Percentiles rank a stretch among this genome's conserved stretches.
These are phyloP conservation scores for Salinomyces thailandicus DNA, from an alignment of 2,329 filamentous ascomycete species.

Conservation along the genomic window DNA sequence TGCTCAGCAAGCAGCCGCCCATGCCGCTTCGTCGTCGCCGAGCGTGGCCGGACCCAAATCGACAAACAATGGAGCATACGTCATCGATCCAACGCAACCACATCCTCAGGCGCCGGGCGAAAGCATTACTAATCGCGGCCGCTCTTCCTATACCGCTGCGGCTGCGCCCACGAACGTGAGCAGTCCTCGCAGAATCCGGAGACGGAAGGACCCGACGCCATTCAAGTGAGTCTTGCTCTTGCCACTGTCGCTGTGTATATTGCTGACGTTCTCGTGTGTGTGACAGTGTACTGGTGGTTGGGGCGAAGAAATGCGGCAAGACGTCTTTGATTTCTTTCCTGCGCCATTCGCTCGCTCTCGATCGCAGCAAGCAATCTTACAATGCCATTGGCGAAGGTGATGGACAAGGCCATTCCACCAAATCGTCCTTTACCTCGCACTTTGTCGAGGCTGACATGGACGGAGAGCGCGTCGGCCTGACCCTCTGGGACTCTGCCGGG, in stretches of 20 bases:
- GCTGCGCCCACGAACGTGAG: slow-evolving; percentile 85
- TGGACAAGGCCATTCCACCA: slow-evolving; percentile 10
- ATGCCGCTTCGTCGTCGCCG: slow-evolving; percentile 14
- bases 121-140: slow-evolving; percentile 93
- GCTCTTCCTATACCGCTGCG: slow-evolving; percentile 92
- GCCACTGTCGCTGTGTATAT: not conserved
- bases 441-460: slow-evolving; percentile 94
- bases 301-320: slow-evolving; percentile 80
- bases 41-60: slow-evolving; percentile 4
- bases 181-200: slow-evolving; percentile 79
- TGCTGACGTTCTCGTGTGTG: not conserved
- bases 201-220: slow-evolving; percentile 92
- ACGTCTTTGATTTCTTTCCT: slow-evolving; percentile 96
- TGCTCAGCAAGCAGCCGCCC: slow-evolving; percentile 6
- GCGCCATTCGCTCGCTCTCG: slow-evolving; percentile 71
- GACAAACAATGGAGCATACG: slow-evolving; percentile 44
- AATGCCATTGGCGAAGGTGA: slow-evolving; percentile 13
- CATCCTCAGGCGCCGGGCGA: slow-evolving; percentile 48
- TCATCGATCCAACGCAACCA: slow-evolving; percentile 55
- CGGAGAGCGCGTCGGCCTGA: slow-evolving; percentile 79
- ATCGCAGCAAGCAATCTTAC: slow-evolving; percentile 59
- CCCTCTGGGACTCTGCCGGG: slow-evolving; percentile 92
- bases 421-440: slow-evolving; percentile 62
- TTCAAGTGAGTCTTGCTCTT: slow-evolving; percentile 69
- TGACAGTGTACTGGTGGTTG: slow-evolving; percentile 74